Conservation (phyloP, 306 rosid species). For the Pyrus betulifolia region DNA sequence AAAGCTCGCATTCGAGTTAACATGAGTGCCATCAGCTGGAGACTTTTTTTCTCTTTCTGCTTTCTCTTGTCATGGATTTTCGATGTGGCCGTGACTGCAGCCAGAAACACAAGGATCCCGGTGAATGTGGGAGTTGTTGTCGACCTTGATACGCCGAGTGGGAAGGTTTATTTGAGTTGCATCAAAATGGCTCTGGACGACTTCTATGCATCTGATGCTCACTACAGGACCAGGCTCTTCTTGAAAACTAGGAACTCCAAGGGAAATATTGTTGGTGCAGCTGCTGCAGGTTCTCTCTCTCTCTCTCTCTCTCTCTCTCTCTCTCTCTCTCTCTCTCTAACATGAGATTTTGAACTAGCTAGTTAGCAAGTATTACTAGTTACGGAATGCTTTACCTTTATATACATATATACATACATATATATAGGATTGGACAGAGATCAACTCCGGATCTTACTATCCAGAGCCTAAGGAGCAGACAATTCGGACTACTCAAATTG, state of each 20-base stretch:
- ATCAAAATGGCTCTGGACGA: neutral
- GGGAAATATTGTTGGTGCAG: constrained; percentile 1
- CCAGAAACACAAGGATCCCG: neutral
- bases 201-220: neutral
- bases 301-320: neutral
- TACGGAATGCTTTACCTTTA: too few species aligned
- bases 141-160: neutral
- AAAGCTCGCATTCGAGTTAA: too few species aligned
- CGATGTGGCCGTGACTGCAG: neutral
- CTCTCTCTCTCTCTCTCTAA: neutral
- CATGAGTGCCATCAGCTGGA: too few species aligned
- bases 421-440: too few species aligned
- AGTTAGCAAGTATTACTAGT: too few species aligned
- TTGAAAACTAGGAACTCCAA: neutral
- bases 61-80: neutral
- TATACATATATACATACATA: too few species aligned
- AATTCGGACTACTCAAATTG: too few species aligned
- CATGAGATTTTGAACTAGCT: too few species aligned
- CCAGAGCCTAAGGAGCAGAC: too few species aligned
- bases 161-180: neutral
- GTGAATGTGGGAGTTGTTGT: constrained; percentile 10
- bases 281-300: constrained; percentile 3
- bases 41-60: neutral
- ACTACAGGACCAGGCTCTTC: constrained; percentile 1
- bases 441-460: too few species aligned